Percentiles rank a stretch among this genome's conserved stretches.
phyloP scores from a whole-genome alignment of 163 green algal genomes.

The Scenedesmus sp. region DNA sequence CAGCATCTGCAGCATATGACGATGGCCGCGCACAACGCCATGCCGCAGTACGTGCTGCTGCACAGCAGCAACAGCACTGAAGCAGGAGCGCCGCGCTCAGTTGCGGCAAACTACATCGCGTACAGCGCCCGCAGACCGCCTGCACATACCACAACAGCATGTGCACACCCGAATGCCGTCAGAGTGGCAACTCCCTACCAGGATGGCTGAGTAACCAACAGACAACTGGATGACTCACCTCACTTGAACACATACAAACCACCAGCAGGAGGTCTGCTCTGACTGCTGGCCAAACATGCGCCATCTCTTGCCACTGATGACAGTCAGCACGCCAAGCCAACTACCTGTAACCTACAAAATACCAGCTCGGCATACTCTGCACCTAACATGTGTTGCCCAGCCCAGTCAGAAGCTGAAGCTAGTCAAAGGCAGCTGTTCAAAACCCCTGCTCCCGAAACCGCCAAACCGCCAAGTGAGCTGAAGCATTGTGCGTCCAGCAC shows the following conservation, averaged over 20 bases:
- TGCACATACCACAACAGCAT: neutral
- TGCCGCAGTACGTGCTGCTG: neutral
- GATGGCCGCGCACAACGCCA: neutral
- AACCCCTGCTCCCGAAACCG: no score
- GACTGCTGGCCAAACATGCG: no score
- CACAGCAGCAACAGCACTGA: neutral
- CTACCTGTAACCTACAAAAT: neutral
- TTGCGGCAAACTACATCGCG: neutral
- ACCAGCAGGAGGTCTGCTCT: no score
- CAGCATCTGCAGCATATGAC: neutral
- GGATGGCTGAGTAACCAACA: no score
- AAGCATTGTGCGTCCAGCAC: neutral
- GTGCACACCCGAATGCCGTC: neutral
- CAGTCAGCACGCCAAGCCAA: neutral
- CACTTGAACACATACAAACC: no score
- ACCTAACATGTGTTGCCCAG: neutral
- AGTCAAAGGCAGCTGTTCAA: neutral
- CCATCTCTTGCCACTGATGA: no score
- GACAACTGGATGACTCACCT: no score
- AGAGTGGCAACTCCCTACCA: no score
- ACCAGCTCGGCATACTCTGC: neutral
- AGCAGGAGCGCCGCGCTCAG: neutral
- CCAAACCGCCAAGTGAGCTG: neutral
- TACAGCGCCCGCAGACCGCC: neutral
- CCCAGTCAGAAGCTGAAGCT: neutral